Evolutionary conservation across 768 basidiomycete species (phyloP).

Genomic region (Harrya chromipes): DNA sequence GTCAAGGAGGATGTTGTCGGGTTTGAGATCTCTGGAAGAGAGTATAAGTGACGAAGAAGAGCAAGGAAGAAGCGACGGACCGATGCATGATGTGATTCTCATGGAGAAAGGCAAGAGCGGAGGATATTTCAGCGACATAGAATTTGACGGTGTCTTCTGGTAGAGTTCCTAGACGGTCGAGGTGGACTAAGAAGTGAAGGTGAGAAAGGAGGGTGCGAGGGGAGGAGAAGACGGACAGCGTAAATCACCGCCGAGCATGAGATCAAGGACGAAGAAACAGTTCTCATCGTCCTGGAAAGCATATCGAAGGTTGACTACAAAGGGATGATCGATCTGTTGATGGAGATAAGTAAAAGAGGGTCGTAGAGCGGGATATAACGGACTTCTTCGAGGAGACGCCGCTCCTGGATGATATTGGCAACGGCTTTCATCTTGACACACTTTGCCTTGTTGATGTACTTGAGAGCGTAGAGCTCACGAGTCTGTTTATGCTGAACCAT

Average conservation of each 20-base stretch:
- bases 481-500: slow-evolving; percentile 99
- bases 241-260: slow-evolving; percentile 95
- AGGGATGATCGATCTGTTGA: slow-evolving; percentile 89
- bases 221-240: slow-evolving; percentile 58
- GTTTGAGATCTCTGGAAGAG: slow-evolving; percentile 79
- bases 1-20: slow-evolving; percentile 96
- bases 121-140: slow-evolving; percentile 86
- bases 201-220: not conserved
- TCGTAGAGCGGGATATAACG: slow-evolving; percentile 6
- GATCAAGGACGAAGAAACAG: slow-evolving; percentile 96
- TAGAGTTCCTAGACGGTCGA: slow-evolving; percentile 75
- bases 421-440: slow-evolving; percentile 99
- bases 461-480: slow-evolving; percentile 94
- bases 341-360: not conserved
- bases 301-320: slow-evolving; percentile 91
- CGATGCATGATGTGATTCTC: slow-evolving; percentile 95
- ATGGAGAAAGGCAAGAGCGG: slow-evolving; percentile 87
- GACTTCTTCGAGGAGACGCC: slow-evolving; percentile 93
- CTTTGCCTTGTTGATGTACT: slow-evolving; percentile 99
- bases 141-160: slow-evolving; percentile 80
- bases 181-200: slow-evolving; percentile 58
- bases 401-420: slow-evolving; percentile 95
- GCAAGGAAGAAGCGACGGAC: slow-evolving; percentile 41
- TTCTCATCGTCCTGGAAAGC: slow-evolving; percentile 99
- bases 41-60: not conserved